These are phyloP conservation scores for Mediolabrus comicus DNA, from an alignment of 108 stramenopile species.

Conservation along the genomic window DNA sequence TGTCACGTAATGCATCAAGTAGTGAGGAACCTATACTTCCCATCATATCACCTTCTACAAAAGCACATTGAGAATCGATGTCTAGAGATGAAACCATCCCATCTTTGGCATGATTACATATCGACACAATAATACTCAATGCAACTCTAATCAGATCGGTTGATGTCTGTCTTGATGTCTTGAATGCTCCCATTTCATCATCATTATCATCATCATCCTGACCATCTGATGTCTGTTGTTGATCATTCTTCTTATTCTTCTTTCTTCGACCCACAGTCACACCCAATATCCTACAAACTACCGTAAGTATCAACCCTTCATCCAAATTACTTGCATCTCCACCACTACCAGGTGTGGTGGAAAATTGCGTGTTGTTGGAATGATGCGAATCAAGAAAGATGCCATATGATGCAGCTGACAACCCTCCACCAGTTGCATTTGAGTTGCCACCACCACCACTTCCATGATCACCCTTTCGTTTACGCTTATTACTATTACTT, in stretches of 20 bases:
- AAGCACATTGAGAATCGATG: conserved; percentile 6
- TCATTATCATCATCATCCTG: neutral
- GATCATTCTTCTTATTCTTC: neutral
- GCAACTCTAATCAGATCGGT: neutral
- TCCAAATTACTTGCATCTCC: conserved; percentile 2
- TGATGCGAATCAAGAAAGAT: conserved; percentile 14
- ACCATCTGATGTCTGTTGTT: neutral
- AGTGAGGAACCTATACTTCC: conserved; percentile 13
- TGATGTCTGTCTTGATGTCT: neutral
- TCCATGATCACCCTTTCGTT: conserved; percentile 16
- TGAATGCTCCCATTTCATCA: neutral
- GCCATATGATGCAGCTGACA: conserved; percentile 18
- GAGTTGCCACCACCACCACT: neutral
- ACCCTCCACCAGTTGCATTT: neutral
- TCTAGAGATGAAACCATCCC: conserved; percentile 2
- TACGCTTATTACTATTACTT: conserved; percentile 4
- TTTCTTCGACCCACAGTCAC: conserved; percentile 18
- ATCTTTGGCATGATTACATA: conserved; percentile 31
- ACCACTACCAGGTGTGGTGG: neutral
- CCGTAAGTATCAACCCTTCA: conserved; percentile 27
- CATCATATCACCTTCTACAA: conserved; percentile 28
- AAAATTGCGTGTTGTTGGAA: neutral
- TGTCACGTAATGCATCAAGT: conserved; percentile 21
- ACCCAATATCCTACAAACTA: conserved; percentile 20
- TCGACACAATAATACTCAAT: conserved; percentile 2